A percentile compares a stretch with the other conserved stretches of the same genome.
These are phyloP conservation scores for Solanum hybrid DNA, from an alignment of 305 asterid species.

Conservation along the genomic window DNA sequence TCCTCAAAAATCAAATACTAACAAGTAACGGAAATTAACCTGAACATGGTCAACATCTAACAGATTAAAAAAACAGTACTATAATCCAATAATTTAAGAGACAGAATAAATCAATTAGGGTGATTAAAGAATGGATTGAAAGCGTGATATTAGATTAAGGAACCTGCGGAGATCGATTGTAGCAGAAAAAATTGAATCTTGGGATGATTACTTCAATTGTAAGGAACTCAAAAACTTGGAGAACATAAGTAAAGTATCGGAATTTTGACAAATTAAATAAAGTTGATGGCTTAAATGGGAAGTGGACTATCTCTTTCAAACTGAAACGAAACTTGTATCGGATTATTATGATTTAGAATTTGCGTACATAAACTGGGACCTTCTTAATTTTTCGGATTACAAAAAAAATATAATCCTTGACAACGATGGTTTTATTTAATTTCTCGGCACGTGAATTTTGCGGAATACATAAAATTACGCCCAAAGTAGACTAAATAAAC, in stretches of 20 bases:
- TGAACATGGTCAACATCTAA: conserved; percentile 29
- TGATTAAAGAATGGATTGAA: conserved; percentile 2
- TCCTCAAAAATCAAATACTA: conserved; percentile 4
- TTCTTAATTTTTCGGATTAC: neutral
- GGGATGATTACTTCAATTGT: conserved; percentile 18
- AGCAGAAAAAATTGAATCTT: conserved; percentile 16
- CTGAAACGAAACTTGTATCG: neutral
- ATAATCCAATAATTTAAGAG: conserved; percentile 9
- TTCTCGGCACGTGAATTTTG: neutral
- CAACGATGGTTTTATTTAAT: neutral
- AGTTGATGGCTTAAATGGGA: neutral
- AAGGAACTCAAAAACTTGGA: conserved; percentile 20
- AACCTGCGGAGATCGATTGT: conserved; percentile 37
- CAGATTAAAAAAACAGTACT: conserved; percentile 7
- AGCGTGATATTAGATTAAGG: conserved; percentile 10
- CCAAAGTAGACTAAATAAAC: neutral
- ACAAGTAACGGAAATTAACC: conserved; percentile 22
- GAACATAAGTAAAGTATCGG: conserved; percentile 3
- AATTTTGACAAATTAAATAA: neutral
- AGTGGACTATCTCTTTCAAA: neutral
- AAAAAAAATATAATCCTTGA: neutral
- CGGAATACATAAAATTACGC: neutral
- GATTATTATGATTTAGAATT: neutral
- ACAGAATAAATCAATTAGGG: neutral
- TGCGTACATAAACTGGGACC: neutral